Conservation (phyloP, 371 early-diverging fungal species). For the Mortierella sp. region DNA sequence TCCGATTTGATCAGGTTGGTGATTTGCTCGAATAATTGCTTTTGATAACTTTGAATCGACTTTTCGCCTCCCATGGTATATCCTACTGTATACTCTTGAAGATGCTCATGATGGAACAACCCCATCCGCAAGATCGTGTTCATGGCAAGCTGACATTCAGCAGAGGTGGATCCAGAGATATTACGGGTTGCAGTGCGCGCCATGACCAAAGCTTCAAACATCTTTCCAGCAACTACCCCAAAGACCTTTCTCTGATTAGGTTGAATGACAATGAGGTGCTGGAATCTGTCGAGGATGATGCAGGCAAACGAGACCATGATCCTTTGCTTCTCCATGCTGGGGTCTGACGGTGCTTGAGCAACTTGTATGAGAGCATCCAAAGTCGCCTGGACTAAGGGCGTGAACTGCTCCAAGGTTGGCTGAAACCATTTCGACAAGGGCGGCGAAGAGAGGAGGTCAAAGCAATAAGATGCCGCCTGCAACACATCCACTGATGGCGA, state of each 20-base stretch:
- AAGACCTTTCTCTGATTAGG: conserved; percentile 53
- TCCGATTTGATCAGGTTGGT: conserved; percentile 27
- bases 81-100: conserved; percentile 47
- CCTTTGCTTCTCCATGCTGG: conserved; percentile 2
- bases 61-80: conserved; percentile 33
- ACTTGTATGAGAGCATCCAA: conserved; percentile 31
- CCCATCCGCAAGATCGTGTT: conserved; percentile 33
- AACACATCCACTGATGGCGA: conserved; percentile 15
- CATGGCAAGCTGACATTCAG: conserved; percentile 28
- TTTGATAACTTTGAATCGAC: conserved; percentile 48
- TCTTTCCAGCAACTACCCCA: conserved; percentile 31
- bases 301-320: conserved; percentile 17
- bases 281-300: conserved; percentile 36
- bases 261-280: conserved; percentile 32
- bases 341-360: conserved; percentile 6
- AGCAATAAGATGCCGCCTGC: conserved; percentile 18
- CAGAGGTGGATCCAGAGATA: conserved; percentile 1
- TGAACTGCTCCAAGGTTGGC: conserved; percentile 51
- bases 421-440: conserved; percentile 49
- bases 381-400: conserved; percentile 45
- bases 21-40: conserved; percentile 51
- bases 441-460: conserved; percentile 29
- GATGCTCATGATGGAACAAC: conserved; percentile 48
- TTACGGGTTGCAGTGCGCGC: conserved; percentile 19
- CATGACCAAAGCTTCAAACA: conserved; percentile 41